phyloP scores from a whole-genome alignment of 108 stramenopile genomes.

The Epithemia pelagica region DNA sequence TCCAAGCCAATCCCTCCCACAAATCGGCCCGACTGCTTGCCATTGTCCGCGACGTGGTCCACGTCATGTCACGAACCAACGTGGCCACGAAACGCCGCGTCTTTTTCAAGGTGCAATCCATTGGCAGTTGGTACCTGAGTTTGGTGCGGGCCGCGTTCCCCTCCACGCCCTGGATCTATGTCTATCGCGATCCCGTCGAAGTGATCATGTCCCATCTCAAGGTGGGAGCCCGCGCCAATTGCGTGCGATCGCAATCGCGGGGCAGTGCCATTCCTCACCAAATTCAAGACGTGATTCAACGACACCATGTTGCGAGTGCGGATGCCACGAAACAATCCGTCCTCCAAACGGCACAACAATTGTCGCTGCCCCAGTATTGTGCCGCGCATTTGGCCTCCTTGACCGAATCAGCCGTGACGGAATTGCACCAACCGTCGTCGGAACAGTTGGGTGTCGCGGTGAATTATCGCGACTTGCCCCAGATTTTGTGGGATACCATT shows the following conservation, averaged over 20 bases:
- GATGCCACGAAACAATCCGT: not conserved
- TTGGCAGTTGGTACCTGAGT: conserved; percentile 53
- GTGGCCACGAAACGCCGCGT: conserved; percentile 58
- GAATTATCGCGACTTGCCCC: conserved; percentile 46
- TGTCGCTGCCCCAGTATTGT: conserved; percentile 60
- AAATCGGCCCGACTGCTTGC: conserved; percentile 39
- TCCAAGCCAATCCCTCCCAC: conserved; percentile 19
- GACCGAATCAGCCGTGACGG: conserved; percentile 52
- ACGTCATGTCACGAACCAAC: conserved; percentile 70
- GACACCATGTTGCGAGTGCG: conserved; percentile 22
- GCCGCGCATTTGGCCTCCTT: conserved; percentile 76
- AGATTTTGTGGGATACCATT: conserved; percentile 35
- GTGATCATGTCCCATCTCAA: conserved; percentile 86
- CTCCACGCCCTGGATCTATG: conserved; percentile 86
- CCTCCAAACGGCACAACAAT: conserved; percentile 15
- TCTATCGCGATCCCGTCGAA: conserved; percentile 93
- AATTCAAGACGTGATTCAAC: conserved; percentile 21
- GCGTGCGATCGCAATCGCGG: conserved; percentile 29
- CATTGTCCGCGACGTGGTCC: conserved; percentile 57
- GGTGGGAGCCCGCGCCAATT: conserved; percentile 38
- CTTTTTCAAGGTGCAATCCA: conserved; percentile 96
- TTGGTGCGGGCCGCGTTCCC: conserved; percentile 84
- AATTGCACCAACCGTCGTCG: not conserved
- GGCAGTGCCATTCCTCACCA: conserved; percentile 15
- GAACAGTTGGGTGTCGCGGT: conserved; percentile 49